Evolutionary conservation across 768 basidiomycete species (phyloP), one percentile per base, ranked within the genome.

Genomic region (Boletus rex-veris): DNA sequence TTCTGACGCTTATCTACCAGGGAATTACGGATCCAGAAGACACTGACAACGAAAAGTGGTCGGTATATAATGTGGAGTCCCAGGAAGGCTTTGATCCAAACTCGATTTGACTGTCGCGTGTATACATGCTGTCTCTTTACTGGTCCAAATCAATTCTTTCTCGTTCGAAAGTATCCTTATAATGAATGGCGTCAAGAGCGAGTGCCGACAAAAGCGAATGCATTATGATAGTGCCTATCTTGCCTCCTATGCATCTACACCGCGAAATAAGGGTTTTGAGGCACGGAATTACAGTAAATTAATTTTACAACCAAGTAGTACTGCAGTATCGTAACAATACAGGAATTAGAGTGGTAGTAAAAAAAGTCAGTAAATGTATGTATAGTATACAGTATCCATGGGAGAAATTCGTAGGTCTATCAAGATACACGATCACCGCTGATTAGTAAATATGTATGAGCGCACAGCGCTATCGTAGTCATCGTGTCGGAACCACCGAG

Each of bases 391-490:
- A 55, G 4, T 24, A 54, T 68, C 53, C 52, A 14, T 58, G 28
- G 37, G 35, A 18, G n/a, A 45, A 4, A 28, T n/a, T 16, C 33
- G 36, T 53, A 41, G 37, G 51, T 61, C 52, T 41, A 21, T 47
- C 41, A 50, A 30, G 41, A 24, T 44, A 57, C 10, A n/a, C 24
- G 33, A 45, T 40, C 26, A 33, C 12, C 26, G n/a, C 19, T 18
- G 7, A 18, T 38, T 16, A 40, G 18, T 46, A 43, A 31, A 5
- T 19, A 39, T 28, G 40, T 41, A 46, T 55, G 57, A 46, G 55
- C 52, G 65, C 53, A 19, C 53, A 11, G 52, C 53, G 56, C 53
- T 65, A 66, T 60, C 44, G 48, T 48, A 35, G 39, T 16, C 6
- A 19, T 57, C 37, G 44, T 36, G 7, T 26, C 21, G 14, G 19